Evolutionary conservation across 1,284 basidiomycete genomes (phyloP).

Genomic region (Marasmius tenuissimus): DNA sequence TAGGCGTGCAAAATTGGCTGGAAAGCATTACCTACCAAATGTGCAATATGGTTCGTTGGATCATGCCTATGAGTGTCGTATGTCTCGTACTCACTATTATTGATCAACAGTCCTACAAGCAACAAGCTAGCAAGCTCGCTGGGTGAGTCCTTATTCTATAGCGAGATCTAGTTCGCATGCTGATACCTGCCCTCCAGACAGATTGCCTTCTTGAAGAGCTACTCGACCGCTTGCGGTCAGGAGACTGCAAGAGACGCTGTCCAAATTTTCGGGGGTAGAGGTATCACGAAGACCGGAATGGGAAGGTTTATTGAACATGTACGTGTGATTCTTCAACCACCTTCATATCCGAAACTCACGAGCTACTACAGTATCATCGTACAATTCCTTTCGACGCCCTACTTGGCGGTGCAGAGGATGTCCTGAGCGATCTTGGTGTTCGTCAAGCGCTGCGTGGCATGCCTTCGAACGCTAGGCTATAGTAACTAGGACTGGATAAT

Average conservation of each 20-base stretch:
- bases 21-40: slow-evolving; percentile 92
- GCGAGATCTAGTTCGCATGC: not conserved
- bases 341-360: slow-evolving; percentile 8
- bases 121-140: slow-evolving; percentile 59
- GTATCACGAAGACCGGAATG: slow-evolving; percentile 73
- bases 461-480: slow-evolving; percentile 60
- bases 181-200: slow-evolving; percentile 42
- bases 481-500: slow-evolving; percentile 9
- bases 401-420: slow-evolving; percentile 72
- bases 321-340: slow-evolving; percentile 26
- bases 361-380: slow-evolving; percentile 53
- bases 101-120: slow-evolving; percentile 45
- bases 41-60: slow-evolving; percentile 71
- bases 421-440: slow-evolving; percentile 68
- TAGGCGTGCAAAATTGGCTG: slow-evolving; percentile 75
- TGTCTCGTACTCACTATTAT: slow-evolving; percentile 1
- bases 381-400: slow-evolving; percentile 67
- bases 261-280: slow-evolving; percentile 79
- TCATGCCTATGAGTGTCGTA: not conserved
- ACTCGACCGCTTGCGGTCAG: slow-evolving; percentile 64
- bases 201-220: slow-evolving; percentile 79
- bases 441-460: slow-evolving; percentile 66
- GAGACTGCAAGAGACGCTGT: slow-evolving; percentile 80
- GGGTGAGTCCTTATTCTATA: slow-evolving; percentile 41
- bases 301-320: slow-evolving; percentile 73